Percentiles rank a stretch among this genome's conserved stretches.
These are phyloP conservation scores for Phytophthora pluvialis DNA, from an alignment of 352 stramenopile genomes.

Conservation along the genomic window DNA sequence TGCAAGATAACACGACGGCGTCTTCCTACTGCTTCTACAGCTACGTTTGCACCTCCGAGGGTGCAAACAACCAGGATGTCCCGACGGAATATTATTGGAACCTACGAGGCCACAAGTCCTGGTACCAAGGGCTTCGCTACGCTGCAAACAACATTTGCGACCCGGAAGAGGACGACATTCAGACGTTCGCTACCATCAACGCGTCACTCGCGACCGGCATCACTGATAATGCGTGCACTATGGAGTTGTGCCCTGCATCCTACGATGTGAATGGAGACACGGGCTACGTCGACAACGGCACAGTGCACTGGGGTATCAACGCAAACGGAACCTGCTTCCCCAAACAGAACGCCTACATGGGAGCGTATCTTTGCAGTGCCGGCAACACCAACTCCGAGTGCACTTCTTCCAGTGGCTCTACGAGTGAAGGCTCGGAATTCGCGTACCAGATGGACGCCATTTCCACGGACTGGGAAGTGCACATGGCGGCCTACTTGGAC, in stretches of 20 bases:
- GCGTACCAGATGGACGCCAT: constrained; percentile 93
- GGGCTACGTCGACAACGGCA: constrained; percentile 42
- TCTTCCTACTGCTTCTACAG: constrained; percentile 51
- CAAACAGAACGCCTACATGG: constrained; percentile 61
- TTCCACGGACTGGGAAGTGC: constrained; percentile 88
- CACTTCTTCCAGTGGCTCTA: constrained; percentile 24
- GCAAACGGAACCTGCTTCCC: constrained; percentile 63
- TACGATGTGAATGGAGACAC: constrained; percentile 61
- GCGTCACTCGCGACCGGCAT: constrained; percentile 40
- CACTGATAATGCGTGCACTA: constrained; percentile 48
- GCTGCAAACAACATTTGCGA: constrained; percentile 59
- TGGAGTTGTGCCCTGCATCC: constrained; percentile 47
- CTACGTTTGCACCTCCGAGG: constrained; percentile 42
- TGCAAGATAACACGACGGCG: constrained; percentile 23
- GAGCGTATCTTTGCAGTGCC: constrained; percentile 56
- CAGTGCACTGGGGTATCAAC: constrained; percentile 59
- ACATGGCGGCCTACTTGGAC: constrained; percentile 77
- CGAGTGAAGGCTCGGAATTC: constrained; percentile 35
- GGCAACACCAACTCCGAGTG: constrained; percentile 48
- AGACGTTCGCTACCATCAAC: constrained; percentile 46
- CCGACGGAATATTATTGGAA: constrained; percentile 42
- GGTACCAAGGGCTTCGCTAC: constrained; percentile 74
- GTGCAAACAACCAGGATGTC: constrained; percentile 52
- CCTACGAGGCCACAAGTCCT: constrained; percentile 56
- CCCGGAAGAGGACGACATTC: constrained; percentile 22